Conservation (phyloP, 2,329 filamentous ascomycete genomes). For the Diplodia scrobiculata region DNA sequence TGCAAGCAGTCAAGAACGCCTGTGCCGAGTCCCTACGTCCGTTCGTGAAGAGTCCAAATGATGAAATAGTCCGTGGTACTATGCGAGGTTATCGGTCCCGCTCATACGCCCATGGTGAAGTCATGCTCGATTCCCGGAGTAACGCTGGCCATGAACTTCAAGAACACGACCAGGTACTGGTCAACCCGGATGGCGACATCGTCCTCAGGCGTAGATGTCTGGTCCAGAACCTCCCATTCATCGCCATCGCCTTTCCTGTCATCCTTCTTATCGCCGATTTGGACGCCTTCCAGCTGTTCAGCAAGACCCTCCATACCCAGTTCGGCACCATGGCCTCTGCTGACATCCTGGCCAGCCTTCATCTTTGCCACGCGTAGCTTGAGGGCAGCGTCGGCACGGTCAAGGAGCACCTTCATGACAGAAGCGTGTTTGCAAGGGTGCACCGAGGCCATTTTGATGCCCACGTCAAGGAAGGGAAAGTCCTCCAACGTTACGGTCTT, state of each 20-base stretch:
- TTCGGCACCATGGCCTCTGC: constrained; percentile 46
- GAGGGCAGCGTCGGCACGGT: constrained; percentile 89
- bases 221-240: constrained; percentile 64
- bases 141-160: constrained; percentile 74
- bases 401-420: constrained; percentile 96
- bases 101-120: constrained; percentile 90
- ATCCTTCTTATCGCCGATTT: constrained; percentile 55
- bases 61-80: neutral
- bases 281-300: constrained; percentile 70
- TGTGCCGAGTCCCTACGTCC: constrained; percentile 10
- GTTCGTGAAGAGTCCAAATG: neutral
- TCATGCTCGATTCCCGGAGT: constrained; percentile 97
- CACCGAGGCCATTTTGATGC: constrained; percentile 92
- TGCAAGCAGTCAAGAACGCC: constrained; percentile 7
- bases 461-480: constrained; percentile 90
- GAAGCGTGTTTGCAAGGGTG: constrained; percentile 97
- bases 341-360: constrained; percentile 59
- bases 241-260: constrained; percentile 52
- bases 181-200: constrained; percentile 84
- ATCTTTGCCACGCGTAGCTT: constrained; percentile 86
- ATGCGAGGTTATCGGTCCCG: neutral
- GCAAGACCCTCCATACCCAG: constrained; percentile 82
- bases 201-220: constrained; percentile 63
- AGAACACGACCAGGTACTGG: constrained; percentile 82
- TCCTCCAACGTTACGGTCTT: constrained; percentile 98